Conservation (phyloP, 352 stramenopile species). For the Plasmopara viticola region DNA sequence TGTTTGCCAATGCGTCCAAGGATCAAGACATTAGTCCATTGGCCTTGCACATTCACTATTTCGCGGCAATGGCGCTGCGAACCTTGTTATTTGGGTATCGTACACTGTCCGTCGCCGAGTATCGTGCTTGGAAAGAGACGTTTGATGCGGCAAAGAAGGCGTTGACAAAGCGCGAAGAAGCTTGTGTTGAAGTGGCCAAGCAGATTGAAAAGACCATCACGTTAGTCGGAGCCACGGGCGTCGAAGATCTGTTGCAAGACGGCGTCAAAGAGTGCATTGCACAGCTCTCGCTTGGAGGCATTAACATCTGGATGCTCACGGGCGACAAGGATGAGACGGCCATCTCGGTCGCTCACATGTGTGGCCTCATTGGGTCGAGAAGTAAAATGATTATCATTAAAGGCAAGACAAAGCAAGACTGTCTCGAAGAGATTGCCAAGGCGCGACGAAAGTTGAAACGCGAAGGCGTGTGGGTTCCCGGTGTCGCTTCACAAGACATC, state of each 20-base stretch:
- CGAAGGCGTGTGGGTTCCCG: conserved; percentile 73
- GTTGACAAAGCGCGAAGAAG: conserved; percentile 49
- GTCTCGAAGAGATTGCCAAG: conserved; percentile 74
- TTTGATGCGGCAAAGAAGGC: conserved; percentile 66
- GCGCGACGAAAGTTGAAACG: conserved; percentile 65
- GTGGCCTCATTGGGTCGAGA: conserved; percentile 81
- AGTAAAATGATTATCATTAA: conserved; percentile 83
- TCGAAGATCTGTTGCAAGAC: conserved; percentile 97
- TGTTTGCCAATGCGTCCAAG: conserved; percentile 75
- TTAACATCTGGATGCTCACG: conserved; percentile 99
- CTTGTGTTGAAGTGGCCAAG: conserved; percentile 62
- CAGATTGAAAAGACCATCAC: conserved; percentile 80
- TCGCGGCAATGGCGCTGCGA: conserved; percentile 80
- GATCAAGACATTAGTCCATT: conserved; percentile 72
- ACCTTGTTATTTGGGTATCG: conserved; percentile 82
- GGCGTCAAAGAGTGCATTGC: conserved; percentile 95
- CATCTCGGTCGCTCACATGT: conserved; percentile 98
- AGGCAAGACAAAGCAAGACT: conserved; percentile 71
- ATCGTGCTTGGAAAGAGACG: conserved; percentile 61
- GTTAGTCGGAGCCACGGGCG: conserved; percentile 92
- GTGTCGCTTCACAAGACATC: conserved; percentile 61
- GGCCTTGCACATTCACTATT: conserved; percentile 79
- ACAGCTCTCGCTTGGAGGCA: conserved; percentile 91
- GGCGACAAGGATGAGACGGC: conserved; percentile 99
- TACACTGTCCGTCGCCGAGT: conserved; percentile 54